Evolutionary conservation across 2,329 filamentous ascomycete genomes (phyloP), one percentile per base, ranked within the genome.

Genomic region (Raffaelea ambrosiae): DNA sequence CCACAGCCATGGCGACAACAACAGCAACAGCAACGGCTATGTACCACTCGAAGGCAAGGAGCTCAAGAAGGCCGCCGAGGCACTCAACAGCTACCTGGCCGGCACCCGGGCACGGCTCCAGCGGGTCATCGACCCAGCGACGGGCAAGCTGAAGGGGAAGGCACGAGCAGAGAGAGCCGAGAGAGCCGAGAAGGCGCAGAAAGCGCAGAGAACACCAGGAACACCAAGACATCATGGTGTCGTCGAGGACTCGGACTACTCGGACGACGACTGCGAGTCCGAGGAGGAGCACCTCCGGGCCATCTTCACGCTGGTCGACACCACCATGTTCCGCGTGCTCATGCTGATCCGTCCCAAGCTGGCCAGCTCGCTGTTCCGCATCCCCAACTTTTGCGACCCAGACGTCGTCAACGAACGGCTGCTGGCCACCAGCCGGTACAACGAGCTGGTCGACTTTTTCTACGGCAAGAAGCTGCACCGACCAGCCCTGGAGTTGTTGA

Each of bases 331-430:
- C 70, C 81, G 91, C 16, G 86, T 88, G 0, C 94, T 95, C 64
- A 97, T 98, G 90, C 88, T 91, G 59, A 88, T 86, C 4, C 83
- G 83, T 8, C 91, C 93, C 4, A 81, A 84, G 5, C 73, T 98
- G 11, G 89, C 89, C 3, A 86, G 87, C 2, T 88, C 90, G 0
- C 76, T 98, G 0, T 97, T 98, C 69, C 88, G 93, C 21, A 88
- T 97, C 45, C 84, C 90, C 60, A 98, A 98, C 63, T 97, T 96
- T 61, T 97, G 93, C 63, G 91, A 98, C 58, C 91, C 93, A 0
- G 84, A 88, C 26, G 93, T 97, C 3, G 91, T 98, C 20, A 93
- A 95, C 61, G 87, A 95, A 64, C 89, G 89, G 58, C 71, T 98
- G 4, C 81, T 95, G 51, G 88, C 95, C 62, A 88, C 84, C 38